Evolutionary conservation across 2,329 filamentous ascomycete genomes (phyloP).

Genomic region (Botrytis pseudocinerea): DNA sequence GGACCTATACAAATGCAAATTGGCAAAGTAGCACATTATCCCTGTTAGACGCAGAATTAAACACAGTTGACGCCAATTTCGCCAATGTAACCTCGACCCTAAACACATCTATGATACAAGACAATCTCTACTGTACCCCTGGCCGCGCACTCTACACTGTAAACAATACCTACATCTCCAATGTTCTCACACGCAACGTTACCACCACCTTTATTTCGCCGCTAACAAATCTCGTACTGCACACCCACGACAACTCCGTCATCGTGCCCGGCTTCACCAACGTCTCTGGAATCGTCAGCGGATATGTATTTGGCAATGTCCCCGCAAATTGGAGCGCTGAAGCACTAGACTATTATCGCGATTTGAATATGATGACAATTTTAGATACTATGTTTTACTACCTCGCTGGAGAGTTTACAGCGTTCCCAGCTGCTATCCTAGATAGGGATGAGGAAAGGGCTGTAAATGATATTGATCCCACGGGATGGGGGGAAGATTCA

Average conservation of each 20-base stretch:
- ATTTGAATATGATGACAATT: conserved; percentile 27
- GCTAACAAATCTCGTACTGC: conserved; percentile 23
- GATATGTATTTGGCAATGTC: conserved; percentile 12
- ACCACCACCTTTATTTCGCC: conserved; percentile 9
- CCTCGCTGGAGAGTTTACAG: neutral
- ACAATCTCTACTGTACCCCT: conserved; percentile 27
- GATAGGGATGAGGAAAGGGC: neutral
- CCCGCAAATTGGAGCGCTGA: conserved; percentile 29
- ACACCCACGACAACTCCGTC: conserved; percentile 19
- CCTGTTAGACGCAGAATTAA: neutral
- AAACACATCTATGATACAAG: conserved; percentile 10
- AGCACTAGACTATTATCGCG: conserved; percentile 25
- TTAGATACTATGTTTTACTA: conserved; percentile 4
- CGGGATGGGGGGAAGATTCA: neutral
- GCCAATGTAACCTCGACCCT: neutral
- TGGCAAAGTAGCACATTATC: conserved; percentile 11
- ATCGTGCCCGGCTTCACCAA: conserved; percentile 25
- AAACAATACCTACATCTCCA: conserved; percentile 28
- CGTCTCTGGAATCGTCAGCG: neutral
- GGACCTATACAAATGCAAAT: neutral
- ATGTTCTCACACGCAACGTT: conserved; percentile 21
- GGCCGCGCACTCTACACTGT: conserved; percentile 29
- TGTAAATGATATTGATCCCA: neutral
- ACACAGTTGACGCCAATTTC: neutral
- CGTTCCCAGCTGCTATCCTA: neutral